phyloP scores from a whole-genome alignment of 768 basidiomycete genomes.

The Auricularia sp. region DNA sequence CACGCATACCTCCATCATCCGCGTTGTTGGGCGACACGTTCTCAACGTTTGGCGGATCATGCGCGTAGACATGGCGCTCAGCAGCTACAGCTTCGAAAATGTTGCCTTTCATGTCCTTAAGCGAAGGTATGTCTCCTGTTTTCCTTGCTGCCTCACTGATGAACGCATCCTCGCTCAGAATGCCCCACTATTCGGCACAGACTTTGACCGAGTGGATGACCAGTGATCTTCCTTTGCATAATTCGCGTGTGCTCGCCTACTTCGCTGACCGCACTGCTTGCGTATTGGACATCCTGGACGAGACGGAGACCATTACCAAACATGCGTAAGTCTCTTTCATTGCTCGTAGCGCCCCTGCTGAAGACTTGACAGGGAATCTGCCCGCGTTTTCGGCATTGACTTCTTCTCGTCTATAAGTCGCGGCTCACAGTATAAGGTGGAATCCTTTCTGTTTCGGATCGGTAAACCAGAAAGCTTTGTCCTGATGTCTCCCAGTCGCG shows the following conservation, averaged over 20 bases:
- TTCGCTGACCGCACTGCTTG: slow-evolving; percentile 52
- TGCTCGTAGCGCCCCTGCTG: neutral
- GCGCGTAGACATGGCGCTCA: slow-evolving; percentile 69
- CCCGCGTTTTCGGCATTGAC: slow-evolving; percentile 93
- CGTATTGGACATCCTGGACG: slow-evolving; percentile 71
- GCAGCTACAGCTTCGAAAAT: slow-evolving; percentile 82
- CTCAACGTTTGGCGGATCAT: slow-evolving; percentile 90
- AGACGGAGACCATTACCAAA: slow-evolving; percentile 74
- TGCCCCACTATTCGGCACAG: slow-evolving; percentile 59
- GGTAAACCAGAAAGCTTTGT: slow-evolving; percentile 93
- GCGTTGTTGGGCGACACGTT: slow-evolving; percentile 79
- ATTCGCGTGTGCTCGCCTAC: slow-evolving; percentile 48
- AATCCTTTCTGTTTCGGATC: slow-evolving; percentile 96
- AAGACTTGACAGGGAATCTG: slow-evolving; percentile 65
- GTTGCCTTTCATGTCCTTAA: slow-evolving; percentile 73
- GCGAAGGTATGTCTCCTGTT: slow-evolving; percentile 43
- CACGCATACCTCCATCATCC: slow-evolving; percentile 71
- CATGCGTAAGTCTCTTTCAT: slow-evolving; percentile 56
- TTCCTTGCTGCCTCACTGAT: neutral
- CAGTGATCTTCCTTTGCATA: slow-evolving; percentile 46
- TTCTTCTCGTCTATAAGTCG: slow-evolving; percentile 91
- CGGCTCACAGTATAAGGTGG: slow-evolving; percentile 97
- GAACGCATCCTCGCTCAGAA: slow-evolving; percentile 30
- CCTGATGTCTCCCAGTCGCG: slow-evolving; percentile 78
- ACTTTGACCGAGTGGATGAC: slow-evolving; percentile 63